These are phyloP conservation scores for Termitomyces sp. DNA, from an alignment of 1,284 basidiomycete genomes.

Conservation along the genomic window DNA sequence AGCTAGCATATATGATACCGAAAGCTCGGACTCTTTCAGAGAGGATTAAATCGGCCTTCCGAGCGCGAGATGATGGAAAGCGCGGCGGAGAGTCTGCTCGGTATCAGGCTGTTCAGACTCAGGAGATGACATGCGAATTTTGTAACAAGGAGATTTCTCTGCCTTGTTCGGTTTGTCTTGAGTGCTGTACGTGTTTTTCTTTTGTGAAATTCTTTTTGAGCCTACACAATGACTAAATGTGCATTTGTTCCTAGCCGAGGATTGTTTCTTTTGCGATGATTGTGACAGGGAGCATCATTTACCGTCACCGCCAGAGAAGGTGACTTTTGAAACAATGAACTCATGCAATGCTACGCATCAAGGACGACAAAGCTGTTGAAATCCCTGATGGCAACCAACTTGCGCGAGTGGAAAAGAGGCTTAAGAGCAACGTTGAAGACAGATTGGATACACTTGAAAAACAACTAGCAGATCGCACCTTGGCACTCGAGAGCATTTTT, in stretches of 20 bases:
- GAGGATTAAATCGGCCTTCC: conserved; percentile 1
- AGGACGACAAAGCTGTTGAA: conserved; percentile 3
- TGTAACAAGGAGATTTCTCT: conserved; percentile 3
- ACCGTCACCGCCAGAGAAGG: conserved; percentile 1
- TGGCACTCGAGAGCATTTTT: too few species aligned
- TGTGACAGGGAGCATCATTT: not conserved
- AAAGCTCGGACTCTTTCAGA: not conserved
- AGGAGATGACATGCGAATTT: not conserved
- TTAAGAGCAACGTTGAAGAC: not conserved
- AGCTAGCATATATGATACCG: not conserved
- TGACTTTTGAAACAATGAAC: not conserved
- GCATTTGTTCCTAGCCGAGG: not conserved
- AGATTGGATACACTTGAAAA: not conserved
- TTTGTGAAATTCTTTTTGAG: too few species aligned
- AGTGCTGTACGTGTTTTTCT: not conserved
- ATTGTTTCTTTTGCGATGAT: conserved; percentile 1
- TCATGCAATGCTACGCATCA: conserved; percentile 4
- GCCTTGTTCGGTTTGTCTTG: conserved; percentile 6
- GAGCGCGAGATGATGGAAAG: not conserved
- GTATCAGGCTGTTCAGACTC: too few species aligned
- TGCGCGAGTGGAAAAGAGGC: conserved; percentile 1
- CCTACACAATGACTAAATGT: not conserved
- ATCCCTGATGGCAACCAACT: conserved; percentile 6
- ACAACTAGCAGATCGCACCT: not conserved
- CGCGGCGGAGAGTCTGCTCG: too few species aligned